Base-by-base conservation (phyloP, 169 alveolate species). In the Fabrea salina region DNA sequence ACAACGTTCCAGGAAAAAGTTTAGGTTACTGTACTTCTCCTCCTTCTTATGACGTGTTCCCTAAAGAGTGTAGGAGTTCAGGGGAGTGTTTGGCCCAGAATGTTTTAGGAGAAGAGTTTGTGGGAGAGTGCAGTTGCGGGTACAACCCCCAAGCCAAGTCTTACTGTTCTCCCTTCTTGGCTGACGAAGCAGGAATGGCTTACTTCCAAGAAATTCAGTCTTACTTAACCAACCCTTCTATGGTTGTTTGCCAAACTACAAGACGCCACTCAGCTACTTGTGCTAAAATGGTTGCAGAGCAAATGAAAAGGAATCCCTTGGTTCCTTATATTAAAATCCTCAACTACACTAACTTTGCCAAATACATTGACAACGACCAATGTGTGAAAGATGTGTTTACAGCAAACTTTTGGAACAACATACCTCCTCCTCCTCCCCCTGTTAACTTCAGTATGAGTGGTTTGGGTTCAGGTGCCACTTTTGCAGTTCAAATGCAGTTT, bases 401-500 rank as follows among this genome's bases (percentile, higher is more conserved):
- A 25, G 39, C 16, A 16, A 27, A 61, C 74, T 61, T 32, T 30
- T 61, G 74, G 74, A 61, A 35, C 67, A 19, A 13, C 3, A 16
- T 56, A 13, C 22, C 39, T 56, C 40, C 16, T 19, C n/a, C 11
- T 16, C 67, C 22, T 56, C n/a, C n/a, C n/a, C n/a, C n/a, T n/a
- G n/a, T n/a, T n/a, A n/a, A n/a, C n/a, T n/a, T n/a, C n/a, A n/a
- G n/a, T n/a, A n/a, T n/a, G n/a, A n/a, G n/a, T 30, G 84, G 84
- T 22, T 25, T 78, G 4, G 35, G 75, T 43, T 78, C 84, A 44
- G 90, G 90, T 32, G 90, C 82, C 0, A 47, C n/a, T 58, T 51
- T 84, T 80, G 57, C 90, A 8, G 80, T 59, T 5, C 80, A 84
- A 43, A 50, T 84, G 67, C 82, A 79, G 41, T 82, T 84, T 30